phyloP scores from a whole-genome alignment of 2,329 filamentous ascomycete genomes.

The Botrytis tulipae region DNA sequence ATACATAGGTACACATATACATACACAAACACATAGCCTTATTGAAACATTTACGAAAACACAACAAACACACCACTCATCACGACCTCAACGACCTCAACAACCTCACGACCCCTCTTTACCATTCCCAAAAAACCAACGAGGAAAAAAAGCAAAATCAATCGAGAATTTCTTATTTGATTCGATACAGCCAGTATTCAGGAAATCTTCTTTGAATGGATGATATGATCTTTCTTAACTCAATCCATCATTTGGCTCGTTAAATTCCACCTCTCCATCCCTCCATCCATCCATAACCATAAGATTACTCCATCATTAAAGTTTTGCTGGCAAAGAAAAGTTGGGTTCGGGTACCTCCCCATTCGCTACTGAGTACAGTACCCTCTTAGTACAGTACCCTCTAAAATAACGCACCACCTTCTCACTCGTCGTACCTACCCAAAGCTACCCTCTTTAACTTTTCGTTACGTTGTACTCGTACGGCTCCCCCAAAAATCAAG shows the following conservation, averaged over 20 bases:
- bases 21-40: background rate
- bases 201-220: background rate
- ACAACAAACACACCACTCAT: slow-evolving; percentile 9
- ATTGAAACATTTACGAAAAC: slow-evolving; percentile 6
- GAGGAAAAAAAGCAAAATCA: background rate
- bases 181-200: background rate
- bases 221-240: background rate
- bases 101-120: background rate
- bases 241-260: background rate
- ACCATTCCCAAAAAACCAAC: background rate
- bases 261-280: background rate
- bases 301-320: slow-evolving; percentile 2
- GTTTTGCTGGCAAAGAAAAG: slow-evolving; percentile 12
- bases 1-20: background rate
- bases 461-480: slow-evolving; percentile 20
- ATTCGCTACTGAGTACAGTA: slow-evolving; percentile 5
- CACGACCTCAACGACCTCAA: background rate
- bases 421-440: slow-evolving; percentile 18
- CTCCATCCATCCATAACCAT: background rate
- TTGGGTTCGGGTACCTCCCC: slow-evolving; percentile 12
- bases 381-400: background rate
- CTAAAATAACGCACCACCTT: slow-evolving; percentile 8
- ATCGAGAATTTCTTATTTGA: background rate
- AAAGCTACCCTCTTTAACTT: slow-evolving; percentile 15
- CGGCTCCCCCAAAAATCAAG: background rate